phyloP scores from a whole-genome alignment of 2,329 filamentous ascomycete genomes.

The Fusarium irregulare region DNA sequence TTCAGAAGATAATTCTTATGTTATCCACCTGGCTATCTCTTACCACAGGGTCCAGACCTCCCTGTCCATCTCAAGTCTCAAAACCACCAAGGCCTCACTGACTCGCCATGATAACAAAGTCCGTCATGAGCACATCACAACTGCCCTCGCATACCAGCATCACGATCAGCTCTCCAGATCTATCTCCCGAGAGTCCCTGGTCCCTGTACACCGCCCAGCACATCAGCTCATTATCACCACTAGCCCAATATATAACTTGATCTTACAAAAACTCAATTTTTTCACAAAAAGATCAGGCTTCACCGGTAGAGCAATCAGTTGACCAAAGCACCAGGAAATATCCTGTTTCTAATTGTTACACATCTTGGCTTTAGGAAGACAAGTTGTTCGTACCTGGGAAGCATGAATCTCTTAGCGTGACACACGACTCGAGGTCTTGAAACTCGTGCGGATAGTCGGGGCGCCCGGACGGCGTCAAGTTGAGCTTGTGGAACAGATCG shows the following conservation, averaged over 20 bases:
- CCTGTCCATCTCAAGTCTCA: background rate
- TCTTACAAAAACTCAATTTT: background rate
- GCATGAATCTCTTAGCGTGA: conserved; percentile 24
- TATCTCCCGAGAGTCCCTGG: background rate
- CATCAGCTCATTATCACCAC: background rate
- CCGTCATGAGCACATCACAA: conserved; percentile 9
- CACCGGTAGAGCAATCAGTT: conserved; percentile 14
- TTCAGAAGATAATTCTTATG: too few species aligned
- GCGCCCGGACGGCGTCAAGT: conserved; percentile 16
- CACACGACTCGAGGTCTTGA: conserved; percentile 20
- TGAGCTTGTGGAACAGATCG: conserved; percentile 12
- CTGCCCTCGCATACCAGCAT: background rate
- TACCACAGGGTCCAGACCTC: background rate
- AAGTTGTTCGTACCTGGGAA: background rate
- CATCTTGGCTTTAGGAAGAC: background rate
- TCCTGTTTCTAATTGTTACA: conserved; percentile 5
- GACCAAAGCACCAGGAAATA: conserved; percentile 3
- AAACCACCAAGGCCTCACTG: background rate
- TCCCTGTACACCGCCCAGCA: conserved; percentile 17
- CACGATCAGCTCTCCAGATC: background rate
- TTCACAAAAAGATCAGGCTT: conserved; percentile 1
- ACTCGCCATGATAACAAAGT: background rate
- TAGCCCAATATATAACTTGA: background rate
- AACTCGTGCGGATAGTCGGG: conserved; percentile 20
- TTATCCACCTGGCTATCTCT: background rate